These are phyloP conservation scores for Amanita molliuscula DNA, from an alignment of 768 basidiomycete species.

Conservation along the genomic window DNA sequence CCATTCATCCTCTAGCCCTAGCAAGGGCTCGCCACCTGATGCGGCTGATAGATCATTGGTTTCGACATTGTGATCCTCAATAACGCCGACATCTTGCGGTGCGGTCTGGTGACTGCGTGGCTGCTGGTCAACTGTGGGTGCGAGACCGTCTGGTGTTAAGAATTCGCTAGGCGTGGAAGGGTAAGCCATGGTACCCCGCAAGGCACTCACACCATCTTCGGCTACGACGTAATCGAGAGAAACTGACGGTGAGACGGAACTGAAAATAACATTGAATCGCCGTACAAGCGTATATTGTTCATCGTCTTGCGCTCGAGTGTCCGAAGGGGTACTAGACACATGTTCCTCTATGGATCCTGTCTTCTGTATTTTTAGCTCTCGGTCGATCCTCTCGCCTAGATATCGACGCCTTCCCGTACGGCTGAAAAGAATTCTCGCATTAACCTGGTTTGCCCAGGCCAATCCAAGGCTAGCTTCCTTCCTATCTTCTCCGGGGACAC, in stretches of 20 bases:
- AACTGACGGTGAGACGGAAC: conserved; percentile 41
- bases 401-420: conserved; percentile 63
- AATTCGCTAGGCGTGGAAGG: not conserved
- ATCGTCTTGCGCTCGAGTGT: conserved; percentile 15
- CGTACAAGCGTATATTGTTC: conserved; percentile 49
- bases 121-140: not conserved
- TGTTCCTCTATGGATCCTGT: not conserved
- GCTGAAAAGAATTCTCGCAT: conserved; percentile 72
- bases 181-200: conserved; percentile 14
- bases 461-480: conserved; percentile 85
- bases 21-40: not conserved
- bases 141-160: not conserved
- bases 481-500: conserved; percentile 40
- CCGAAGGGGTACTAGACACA: not conserved
- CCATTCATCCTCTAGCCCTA: conserved; percentile 34
- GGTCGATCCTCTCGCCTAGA: conserved; percentile 24
- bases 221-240: conserved; percentile 74
- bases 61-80: not conserved
- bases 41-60: not conserved
- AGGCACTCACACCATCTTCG: conserved; percentile 37
- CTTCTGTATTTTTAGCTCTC: conserved; percentile 16
- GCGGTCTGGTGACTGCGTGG: not conserved
- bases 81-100: not conserved
- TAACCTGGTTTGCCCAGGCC: conserved; percentile 91
- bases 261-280: conserved; percentile 71